Evolutionary conservation across 768 basidiomycete genomes (phyloP).

Genomic region (Boletus coccyginus): DNA sequence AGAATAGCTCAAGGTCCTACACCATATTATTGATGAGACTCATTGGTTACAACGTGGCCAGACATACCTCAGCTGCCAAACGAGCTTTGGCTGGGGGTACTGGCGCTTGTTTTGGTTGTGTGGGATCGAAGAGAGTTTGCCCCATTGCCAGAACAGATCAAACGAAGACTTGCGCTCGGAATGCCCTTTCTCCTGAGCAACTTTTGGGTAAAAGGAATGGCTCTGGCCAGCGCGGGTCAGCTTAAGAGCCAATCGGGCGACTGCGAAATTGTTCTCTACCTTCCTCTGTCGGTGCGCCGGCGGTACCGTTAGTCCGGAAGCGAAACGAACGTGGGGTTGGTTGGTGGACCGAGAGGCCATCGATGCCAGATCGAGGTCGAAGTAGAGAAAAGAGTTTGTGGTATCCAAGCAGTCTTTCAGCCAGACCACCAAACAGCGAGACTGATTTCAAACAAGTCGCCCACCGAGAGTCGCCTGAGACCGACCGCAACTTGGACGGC

Average conservation of each 20-base stretch:
- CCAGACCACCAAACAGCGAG: not conserved
- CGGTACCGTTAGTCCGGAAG: slow-evolving; percentile 30
- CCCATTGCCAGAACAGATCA: slow-evolving; percentile 39
- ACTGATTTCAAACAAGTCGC: slow-evolving; percentile 10
- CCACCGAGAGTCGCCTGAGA: too few species aligned
- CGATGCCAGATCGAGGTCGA: slow-evolving; percentile 21
- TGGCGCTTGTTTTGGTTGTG: not conserved
- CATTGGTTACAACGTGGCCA: not conserved
- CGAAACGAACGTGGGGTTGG: slow-evolving; percentile 32
- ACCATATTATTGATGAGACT: not conserved
- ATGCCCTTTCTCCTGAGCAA: slow-evolving; percentile 38
- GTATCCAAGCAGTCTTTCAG: not conserved
- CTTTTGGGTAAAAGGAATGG: slow-evolving; percentile 37
- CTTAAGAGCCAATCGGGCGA: not conserved
- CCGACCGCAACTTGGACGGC: too few species aligned
- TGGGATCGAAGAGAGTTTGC: slow-evolving; percentile 26
- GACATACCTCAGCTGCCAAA: slow-evolving; percentile 9
- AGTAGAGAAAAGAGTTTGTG: not conserved
- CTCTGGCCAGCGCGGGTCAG: slow-evolving; percentile 7
- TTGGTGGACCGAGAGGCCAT: slow-evolving; percentile 16
- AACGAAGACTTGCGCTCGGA: slow-evolving; percentile 32
- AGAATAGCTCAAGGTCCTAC: not conserved
- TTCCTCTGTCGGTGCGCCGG: slow-evolving; percentile 32
- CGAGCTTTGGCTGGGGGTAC: not conserved
- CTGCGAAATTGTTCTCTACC: slow-evolving; percentile 18